Percentiles rank a stretch among this genome's conserved stretches.
Evolutionary conservation across 1,284 basidiomycete species (phyloP).

Genomic region (Moniliophthora roreri): DNA sequence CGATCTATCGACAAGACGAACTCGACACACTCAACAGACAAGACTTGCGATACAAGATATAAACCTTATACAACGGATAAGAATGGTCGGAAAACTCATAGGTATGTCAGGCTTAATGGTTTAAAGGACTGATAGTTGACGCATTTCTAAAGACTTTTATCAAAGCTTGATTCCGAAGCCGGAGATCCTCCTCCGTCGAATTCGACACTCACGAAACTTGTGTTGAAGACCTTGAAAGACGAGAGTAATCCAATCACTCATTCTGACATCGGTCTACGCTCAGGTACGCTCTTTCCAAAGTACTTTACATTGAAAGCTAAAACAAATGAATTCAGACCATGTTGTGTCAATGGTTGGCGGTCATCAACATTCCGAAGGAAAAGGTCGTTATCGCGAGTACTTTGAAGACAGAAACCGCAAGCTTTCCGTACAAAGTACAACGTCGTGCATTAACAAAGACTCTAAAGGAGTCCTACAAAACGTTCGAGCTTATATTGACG

Average conservation of each 20-base stretch:
- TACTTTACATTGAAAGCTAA: not conserved
- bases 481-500: constrained; percentile 61
- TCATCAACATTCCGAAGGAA: constrained; percentile 65
- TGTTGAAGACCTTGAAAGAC: constrained; percentile 57
- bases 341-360: constrained; percentile 61
- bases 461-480: constrained; percentile 37
- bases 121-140: not conserved
- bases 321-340: constrained; percentile 40
- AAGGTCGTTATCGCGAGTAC: constrained; percentile 37
- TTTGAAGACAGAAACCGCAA: constrained; percentile 49
- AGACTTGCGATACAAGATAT: constrained; percentile 5
- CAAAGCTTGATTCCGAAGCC: constrained; percentile 32
- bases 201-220: constrained; percentile 48
- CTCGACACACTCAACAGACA: not conserved
- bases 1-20: not conserved
- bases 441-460: constrained; percentile 18
- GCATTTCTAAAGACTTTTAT: constrained; percentile 5
- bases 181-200: constrained; percentile 37
- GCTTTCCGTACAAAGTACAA: constrained; percentile 43
- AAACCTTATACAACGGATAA: constrained; percentile 10
- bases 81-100: constrained; percentile 3
- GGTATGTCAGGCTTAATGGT: not conserved
- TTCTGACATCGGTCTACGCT: constrained; percentile 58
- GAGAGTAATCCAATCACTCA: constrained; percentile 72
- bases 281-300: constrained; percentile 39